Base-by-base conservation (phyloP, 345 rosid genomes). In the Brassica nigra region DNA sequence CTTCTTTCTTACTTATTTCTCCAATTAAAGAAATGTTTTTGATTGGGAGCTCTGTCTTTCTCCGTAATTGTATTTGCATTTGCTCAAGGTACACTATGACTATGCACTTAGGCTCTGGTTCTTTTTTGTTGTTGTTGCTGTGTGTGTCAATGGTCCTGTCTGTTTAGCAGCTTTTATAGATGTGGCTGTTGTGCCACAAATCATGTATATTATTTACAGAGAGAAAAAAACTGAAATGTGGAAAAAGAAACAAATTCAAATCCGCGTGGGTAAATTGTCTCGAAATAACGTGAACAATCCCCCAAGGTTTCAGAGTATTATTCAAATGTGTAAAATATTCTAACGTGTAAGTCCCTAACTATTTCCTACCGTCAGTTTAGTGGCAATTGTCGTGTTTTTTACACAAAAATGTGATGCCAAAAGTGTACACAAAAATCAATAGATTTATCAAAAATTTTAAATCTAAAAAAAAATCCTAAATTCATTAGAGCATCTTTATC, bases 301-400 rank as follows among this genome's bases (percentile, higher is more conserved):
- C 30, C 18, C 18, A n/a, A 33, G n/a, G 11, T 28, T 28, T 62
- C n/a, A 23, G 10, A 6, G 10, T 10, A 16, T 37, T 28, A 68
- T 59, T 9, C 15, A 58, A 37, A 62, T 44, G 27, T 28, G 61
- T 61, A 47, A 68, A 18, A 14, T 77, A 34, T 71, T 57, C 28
- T 65, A 15, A 64, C 66, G 47, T 71, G 76, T 62, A 71, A 42
- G 37, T 18, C 36, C 58, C 62, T 42, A 49, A 29, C 67, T 57
- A 49, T 65, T 71, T 65, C 81, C 9, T 71, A 27, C 27, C 55
- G 47, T 64, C 66, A 55, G 62, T 65, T 54, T 37, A 64, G 37
- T 28, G 58, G 65, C 65, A 77, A 61, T 27, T 63, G 33, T 76
- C 31, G 59, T 39, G 59, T 57, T 49, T 37, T 67, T 67, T 11